Base-by-base conservation (phyloP, 352 stramenopile genomes). In the Halophytophthora polymorphica region DNA sequence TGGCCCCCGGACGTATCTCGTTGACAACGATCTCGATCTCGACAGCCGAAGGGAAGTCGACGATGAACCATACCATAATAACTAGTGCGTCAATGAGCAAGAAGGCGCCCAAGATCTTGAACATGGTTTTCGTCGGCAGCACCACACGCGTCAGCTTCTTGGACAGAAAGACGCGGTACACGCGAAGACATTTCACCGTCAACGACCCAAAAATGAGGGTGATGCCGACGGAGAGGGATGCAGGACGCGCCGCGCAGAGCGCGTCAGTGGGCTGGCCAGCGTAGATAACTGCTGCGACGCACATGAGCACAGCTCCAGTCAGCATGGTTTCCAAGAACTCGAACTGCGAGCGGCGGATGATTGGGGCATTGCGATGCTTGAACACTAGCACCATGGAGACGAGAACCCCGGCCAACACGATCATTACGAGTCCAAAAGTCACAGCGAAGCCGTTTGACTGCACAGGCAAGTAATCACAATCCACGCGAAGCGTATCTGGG, bases 81-180 rank as follows among this genome's bases (percentile, higher is more conserved):
- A 85, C 76, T 19, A 68, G 7, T 3, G 64, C 48, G 23, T 85
- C 73, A 8, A 62, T 50, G 15, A 51, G 8, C 18, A 73, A 64
- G 41, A 82, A 71, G 21, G 64, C 54, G 7, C 42, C 39, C 31
- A 78, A 58, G 17, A 82, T 45, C 29, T 80, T 70, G 50, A 82
- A 51, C 38, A 74, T 76, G n/a, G 40, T 60, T 8, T 53, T 42
- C 2, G 67, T 17, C 18, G 68, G 71, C 17, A 85, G 48, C 13
- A 48, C 69, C 25, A 71, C 53, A 6, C 69, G 55, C 41, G 82
- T 87, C 58, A 84, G 64, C 6, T 65, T 49, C 3, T 56, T 64
- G 12, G 39, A 37, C 51, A 79, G 54, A 58, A 87, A 85, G 2
- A 87, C 61, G 5, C 73, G 66, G 50, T 87, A 87, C 0, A 87